Evolutionary conservation across 2,329 filamentous ascomycete genomes (phyloP), one percentile per base, ranked within the genome.

Genomic region (Parastagonospora nodorum): DNA sequence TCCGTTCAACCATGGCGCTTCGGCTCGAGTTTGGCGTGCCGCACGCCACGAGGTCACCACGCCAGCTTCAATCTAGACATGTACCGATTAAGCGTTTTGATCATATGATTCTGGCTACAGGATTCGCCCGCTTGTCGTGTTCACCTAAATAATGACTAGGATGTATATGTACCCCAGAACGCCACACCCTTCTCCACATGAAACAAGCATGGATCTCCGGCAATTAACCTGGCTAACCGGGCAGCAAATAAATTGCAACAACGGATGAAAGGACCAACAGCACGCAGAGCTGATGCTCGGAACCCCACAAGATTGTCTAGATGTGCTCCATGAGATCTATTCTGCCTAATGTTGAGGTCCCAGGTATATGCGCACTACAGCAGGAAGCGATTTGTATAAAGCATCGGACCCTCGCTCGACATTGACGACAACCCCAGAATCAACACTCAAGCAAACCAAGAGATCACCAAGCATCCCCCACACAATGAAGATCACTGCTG

Each of bases 401-500:
- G 24, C 38, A 24, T 31, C n/a, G 30, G 24, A n/a, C 48, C 41
- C 46, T 55, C 56, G 48, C 50, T 48, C 47, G 60, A 41, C 45
- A 5, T 33, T 44, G 19, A 53, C 45, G 45, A 39, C 48, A 50
- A 42, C 48, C 37, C 33, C 43, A 51, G 40, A 57, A 41, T 48
- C 40, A n/a, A 46, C 53, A 36, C 37, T 39, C 48, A 51, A 50
- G 39, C 47, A 49, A 35, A 39, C 35, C 28, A 27, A 40, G 11
- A 14, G 42, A 45, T 37, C n/a, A 30, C 30, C 48, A 42, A 35
- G 42, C 36, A 46, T 29, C 15, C 29, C 15, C 30, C 8, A 28
- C 57, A 66, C 32, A 30, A 73, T 73, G 69, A 72, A 71, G 59
- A 40, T 70, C 52, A 61, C 63, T 39, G 62, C 66, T 47, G 66